Percentiles rank a stretch among this genome's conserved stretches.
Conservation (phyloP, 306 rosid genomes). For the Cotoneaster glaucophyllus region DNA sequence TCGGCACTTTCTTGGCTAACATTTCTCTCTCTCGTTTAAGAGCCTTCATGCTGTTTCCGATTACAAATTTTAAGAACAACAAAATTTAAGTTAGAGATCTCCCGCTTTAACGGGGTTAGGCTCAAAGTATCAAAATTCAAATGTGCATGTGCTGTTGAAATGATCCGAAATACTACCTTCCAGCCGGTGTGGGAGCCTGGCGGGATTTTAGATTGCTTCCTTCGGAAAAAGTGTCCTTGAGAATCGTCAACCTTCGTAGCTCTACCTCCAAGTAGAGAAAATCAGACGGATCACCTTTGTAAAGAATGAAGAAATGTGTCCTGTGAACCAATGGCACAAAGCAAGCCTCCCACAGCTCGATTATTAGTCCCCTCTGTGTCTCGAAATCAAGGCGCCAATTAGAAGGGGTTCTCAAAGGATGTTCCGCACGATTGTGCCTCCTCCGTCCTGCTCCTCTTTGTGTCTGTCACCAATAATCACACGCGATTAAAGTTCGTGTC, state of each 20-base stretch:
- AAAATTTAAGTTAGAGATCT: not conserved
- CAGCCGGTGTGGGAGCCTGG: conserved; percentile 40
- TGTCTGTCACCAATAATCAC: conserved; percentile 28
- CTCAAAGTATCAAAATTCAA: not conserved
- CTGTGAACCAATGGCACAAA: conserved; percentile 72
- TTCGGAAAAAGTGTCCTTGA: conserved; percentile 42
- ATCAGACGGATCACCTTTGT: conserved; percentile 74
- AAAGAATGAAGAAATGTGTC: conserved; percentile 71
- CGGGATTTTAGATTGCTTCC: conserved; percentile 25
- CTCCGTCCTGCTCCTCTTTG: conserved; percentile 16
- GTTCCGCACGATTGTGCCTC: conserved; percentile 13
- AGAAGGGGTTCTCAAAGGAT: conserved; percentile 3
- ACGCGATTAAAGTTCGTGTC: not conserved
- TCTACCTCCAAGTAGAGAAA: conserved; percentile 67
- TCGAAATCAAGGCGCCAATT: conserved; percentile 41
- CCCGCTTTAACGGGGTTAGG: not conserved
- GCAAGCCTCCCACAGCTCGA: conserved; percentile 76
- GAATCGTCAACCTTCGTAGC: conserved; percentile 67
- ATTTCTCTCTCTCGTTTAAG: conserved; percentile 69
- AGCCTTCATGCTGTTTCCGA: conserved; percentile 39
- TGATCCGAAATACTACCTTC: conserved; percentile 42
- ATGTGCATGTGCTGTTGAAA: not conserved
- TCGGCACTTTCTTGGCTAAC: conserved; percentile 65
- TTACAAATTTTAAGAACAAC: not conserved
- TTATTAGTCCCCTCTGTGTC: conserved; percentile 49